Evolutionary conservation across 805 yeast genomes (phyloP), one percentile per base, ranked within the genome.

Genomic region (Lipomyces spencermartinsiae): DNA sequence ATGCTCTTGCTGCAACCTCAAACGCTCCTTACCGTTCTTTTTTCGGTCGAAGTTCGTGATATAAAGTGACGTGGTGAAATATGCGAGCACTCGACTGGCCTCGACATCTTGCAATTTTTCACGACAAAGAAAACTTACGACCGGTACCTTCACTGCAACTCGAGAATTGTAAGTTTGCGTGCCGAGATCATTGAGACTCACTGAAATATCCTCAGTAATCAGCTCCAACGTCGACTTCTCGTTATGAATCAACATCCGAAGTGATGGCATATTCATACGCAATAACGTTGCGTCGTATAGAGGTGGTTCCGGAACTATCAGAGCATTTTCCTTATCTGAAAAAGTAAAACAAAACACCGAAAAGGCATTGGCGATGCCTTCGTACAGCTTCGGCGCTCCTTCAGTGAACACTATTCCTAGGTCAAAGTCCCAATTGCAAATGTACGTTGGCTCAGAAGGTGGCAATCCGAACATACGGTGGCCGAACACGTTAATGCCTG

Each of bases 391-490:
- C 0, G 87, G 80, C 9, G 83, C 79, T 0, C 91, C 85, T 65
- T 86, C 83, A 12, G 91, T 78, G 0, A 73, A 65, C 4, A 93
- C 79, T 4, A 80, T 81, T 9, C 93, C 97, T 0, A 89, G 75
- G 34, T 84, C 86, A 72, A 95, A 86, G 67, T 90, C 93, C 99
- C 99, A 95, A 68, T 91, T 89, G 74, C 97, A 93, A 71, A 86
- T 87, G 76, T 91, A 95, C 0, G 98, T 92, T 0, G 94, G 92
- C 75, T 92, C 97, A 7, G 83, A 81, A 0, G 98, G 98, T 0
- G 97, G 97, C 1, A 92, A 76, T 0, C 99, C 99, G 80, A 92
- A 92, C 88, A 93, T 87, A 74, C 98, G 83, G 77, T 94, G 97
- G 0, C 97, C 96, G 77, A 91, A 96, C 31, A 92, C 82, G 1